Evolutionary conservation across 2,329 filamentous ascomycete species (phyloP).

Genomic region (Venturiaceae sp.): DNA sequence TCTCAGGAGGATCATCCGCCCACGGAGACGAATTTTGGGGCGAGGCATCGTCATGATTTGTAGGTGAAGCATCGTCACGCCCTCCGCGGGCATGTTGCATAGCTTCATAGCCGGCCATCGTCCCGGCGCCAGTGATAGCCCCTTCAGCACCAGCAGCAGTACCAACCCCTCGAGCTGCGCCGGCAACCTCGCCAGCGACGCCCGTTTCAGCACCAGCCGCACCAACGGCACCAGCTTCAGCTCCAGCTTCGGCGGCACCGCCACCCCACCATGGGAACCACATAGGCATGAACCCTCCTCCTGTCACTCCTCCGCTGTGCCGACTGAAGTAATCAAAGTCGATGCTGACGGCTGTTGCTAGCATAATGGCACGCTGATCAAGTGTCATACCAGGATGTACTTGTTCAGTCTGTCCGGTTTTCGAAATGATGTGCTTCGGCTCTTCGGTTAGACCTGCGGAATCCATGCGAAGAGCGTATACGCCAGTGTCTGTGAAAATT

Average conservation of each 20-base stretch:
- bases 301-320: conserved; percentile 35
- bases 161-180: conserved; percentile 26
- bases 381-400: conserved; percentile 46
- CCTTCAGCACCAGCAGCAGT: conserved; percentile 24
- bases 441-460: conserved; percentile 40
- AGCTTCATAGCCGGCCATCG: conserved; percentile 54
- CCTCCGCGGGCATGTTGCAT: conserved; percentile 44
- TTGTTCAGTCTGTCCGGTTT: conserved; percentile 20
- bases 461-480: conserved; percentile 57
- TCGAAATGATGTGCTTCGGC: conserved; percentile 27
- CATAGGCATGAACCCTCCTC: conserved; percentile 40
- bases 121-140: conserved; percentile 28
- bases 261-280: conserved; percentile 33
- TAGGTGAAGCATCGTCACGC: neutral
- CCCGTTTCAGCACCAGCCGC: conserved; percentile 19
- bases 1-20: neutral
- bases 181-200: conserved; percentile 26
- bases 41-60: conserved; percentile 16
- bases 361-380: conserved; percentile 56
- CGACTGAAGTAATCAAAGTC: conserved; percentile 61
- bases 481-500: conserved; percentile 56
- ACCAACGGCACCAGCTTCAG: conserved; percentile 22
- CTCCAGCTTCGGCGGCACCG: conserved; percentile 29
- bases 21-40: conserved; percentile 12
- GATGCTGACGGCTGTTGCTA: conserved; percentile 54